Evolutionary conservation across 78 protist genomes (phyloP), one percentile per base, ranked within the genome.

Genomic region (Dictyostelium firmibasis): DNA sequence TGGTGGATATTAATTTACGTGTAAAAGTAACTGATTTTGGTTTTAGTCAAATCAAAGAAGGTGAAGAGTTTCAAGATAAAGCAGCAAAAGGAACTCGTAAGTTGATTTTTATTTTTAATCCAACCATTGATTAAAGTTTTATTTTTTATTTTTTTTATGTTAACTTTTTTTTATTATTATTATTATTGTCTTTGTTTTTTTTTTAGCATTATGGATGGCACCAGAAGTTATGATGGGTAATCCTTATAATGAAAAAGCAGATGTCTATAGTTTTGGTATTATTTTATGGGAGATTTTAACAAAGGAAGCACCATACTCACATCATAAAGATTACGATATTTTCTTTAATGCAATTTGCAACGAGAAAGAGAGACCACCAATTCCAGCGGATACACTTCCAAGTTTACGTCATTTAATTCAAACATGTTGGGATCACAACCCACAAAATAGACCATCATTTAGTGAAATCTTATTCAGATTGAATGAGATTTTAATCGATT

Each of bases 191-290:
- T 8, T 44, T 60, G 10, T 57, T 10, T 6, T 44, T 84, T 53
- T 8, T n/a, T 31, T 38, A 84, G 91, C 95, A 81, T 41, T 87
- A 35, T 93, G 96, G 96, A 93, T 93, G 96, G 96, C 96, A 67
- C 96, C 96, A 31, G 96, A 93, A 57, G 96, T 93, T 44, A 93
- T 93, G 96, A 93, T 93, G 96, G 92, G 92, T 23, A 85, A 93
- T 72, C 92, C 92, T 43, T 93, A 86, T 78, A 87, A 85, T 83
- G 96, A 93, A 47, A 93, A 93, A 67, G 92, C 94, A 67, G 96
- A 93, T 79, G 92, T 93, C 41, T 93, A 93, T 74, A 87, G 94
- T 85, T 93, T 93, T 83, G 96, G 96, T 64, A 83, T 93, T 79
- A 87, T 85, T 72, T 69, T 93, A 36, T 93, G 96, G 96, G 88